Base-by-base conservation (phyloP, 2,329 filamentous ascomycete species). In the Lojkania enalia region DNA sequence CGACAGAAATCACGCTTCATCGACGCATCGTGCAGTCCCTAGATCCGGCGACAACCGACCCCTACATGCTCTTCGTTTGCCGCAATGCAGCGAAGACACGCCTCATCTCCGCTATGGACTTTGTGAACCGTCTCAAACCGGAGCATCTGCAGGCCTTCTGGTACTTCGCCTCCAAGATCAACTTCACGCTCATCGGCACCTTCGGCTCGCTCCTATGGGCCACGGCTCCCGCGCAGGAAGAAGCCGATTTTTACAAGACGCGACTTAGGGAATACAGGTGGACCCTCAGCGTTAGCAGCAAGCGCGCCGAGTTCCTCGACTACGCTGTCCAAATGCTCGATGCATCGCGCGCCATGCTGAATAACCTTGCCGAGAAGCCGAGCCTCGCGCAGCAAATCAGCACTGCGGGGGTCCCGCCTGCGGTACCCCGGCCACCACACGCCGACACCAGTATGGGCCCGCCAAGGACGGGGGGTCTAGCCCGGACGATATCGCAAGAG, bases 41-140 rank as follows among this genome's bases (percentile, higher is more conserved):
- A 31, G 77, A 78, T 30, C 63, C 73, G 0, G 69, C 75, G 1
- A 69, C 72, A 13, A 76, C 74, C 15, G 89, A 95, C 63, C 81
- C 86, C 0, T 95, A 96, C 60, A 83, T 95, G 38, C 82, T 90
- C 43, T 89, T 95, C 70, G 96, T 96, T 57, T 96, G 91, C 71
- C 90, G 92, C 41, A 91, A 86, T 45, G 92, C 92, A 3, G 92
- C 92, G 41, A 96, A 96, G 69, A 95, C 92, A 0, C 86, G 92
- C 4, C 80, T 97, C 23, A 96, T 96, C 63, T 95, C 88, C 16
- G 90, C 91, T 52, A 95, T 97, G 88, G 92, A 97, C 67, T 96
- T 96, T 70, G 90, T 96, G 59, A 96, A 96, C 71, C 86, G 92
- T 0, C 81, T 97, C 21, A 90, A 87, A 33, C 89, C 90, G 0